Evolutionary conservation across 2,329 filamentous ascomycete species (phyloP).

Genomic region (Madurella mycetomatis): DNA sequence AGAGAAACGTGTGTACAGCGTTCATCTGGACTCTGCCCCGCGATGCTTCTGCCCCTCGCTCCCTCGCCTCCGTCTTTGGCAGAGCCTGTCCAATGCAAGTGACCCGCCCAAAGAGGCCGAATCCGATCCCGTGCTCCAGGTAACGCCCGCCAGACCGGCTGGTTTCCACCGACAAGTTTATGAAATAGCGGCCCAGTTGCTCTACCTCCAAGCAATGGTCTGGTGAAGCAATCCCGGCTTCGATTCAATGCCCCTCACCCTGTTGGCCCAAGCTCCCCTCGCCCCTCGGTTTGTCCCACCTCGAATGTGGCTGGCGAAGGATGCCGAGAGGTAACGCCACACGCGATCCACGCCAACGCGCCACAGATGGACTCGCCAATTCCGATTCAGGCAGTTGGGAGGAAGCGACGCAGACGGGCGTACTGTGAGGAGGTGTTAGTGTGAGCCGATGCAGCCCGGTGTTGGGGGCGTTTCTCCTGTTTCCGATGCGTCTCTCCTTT

Average conservation of each 20-base stretch:
- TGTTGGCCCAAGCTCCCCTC: not conserved
- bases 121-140: too few relatives aligned
- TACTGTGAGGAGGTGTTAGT: constrained; percentile 4
- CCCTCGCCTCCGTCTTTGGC: too few relatives aligned
- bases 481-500: constrained; percentile 22
- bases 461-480: constrained; percentile 12
- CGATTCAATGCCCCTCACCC: not conserved
- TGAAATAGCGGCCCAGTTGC: too few relatives aligned
- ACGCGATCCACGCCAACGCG: not conserved
- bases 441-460: constrained; percentile 4
- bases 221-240: not conserved
- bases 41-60: too few relatives aligned
- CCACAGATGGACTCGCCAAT: not conserved
- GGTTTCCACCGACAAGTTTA: too few relatives aligned
- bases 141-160: too few relatives aligned
- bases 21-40: too few relatives aligned
- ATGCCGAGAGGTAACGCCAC: not conserved
- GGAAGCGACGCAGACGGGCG: not conserved
- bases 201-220: too few relatives aligned
- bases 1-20: too few relatives aligned
- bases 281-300: too few relatives aligned
- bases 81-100: too few relatives aligned
- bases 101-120: too few relatives aligned
- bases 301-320: not conserved
- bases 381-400: not conserved